These are phyloP conservation scores for Setaria viridis DNA, from an alignment of 202 grass and related monocot genomes.

Conservation along the genomic window DNA sequence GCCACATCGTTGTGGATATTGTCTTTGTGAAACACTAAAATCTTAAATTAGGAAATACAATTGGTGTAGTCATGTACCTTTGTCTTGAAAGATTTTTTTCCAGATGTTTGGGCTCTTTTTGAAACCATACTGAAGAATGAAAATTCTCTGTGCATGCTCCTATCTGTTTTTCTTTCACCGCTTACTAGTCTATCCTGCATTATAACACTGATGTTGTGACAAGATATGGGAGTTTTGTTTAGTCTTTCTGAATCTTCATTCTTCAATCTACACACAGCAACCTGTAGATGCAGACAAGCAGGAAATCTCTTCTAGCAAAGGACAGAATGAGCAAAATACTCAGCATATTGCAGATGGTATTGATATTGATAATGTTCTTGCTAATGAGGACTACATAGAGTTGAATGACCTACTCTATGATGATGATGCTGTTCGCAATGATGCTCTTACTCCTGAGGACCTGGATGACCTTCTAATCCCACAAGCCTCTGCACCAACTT, in stretches of 20 bases:
- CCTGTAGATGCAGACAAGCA: slow-evolving; percentile 26
- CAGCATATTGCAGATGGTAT: not conserved
- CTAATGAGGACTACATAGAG: slow-evolving; percentile 14
- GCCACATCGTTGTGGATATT: not conserved
- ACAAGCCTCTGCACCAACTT: not conserved
- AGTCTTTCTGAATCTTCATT: not conserved
- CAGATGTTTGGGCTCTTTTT: not conserved
- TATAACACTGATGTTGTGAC: not conserved
- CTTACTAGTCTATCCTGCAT: not conserved
- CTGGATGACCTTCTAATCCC: not conserved
- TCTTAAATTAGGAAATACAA: not conserved
- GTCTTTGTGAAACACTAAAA: slow-evolving; percentile 16
- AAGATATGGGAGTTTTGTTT: not conserved
- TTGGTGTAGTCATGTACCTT: not conserved
- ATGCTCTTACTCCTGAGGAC: not conserved
- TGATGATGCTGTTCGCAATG: not conserved
- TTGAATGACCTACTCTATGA: slow-evolving; percentile 10
- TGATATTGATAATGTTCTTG: not conserved
- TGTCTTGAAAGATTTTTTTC: slow-evolving; percentile 25
- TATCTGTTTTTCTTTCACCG: not conserved
- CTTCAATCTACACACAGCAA: not conserved
- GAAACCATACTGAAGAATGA: not conserved
- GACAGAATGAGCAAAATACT: slow-evolving; percentile 20
- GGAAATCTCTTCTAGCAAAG: slow-evolving; percentile 26
- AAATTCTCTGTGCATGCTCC: not conserved